Percentiles rank a stretch among this genome's conserved stretches.
Conservation (phyloP, 2,329 filamentous ascomycete genomes). For the Chaetomium globosum region DNA sequence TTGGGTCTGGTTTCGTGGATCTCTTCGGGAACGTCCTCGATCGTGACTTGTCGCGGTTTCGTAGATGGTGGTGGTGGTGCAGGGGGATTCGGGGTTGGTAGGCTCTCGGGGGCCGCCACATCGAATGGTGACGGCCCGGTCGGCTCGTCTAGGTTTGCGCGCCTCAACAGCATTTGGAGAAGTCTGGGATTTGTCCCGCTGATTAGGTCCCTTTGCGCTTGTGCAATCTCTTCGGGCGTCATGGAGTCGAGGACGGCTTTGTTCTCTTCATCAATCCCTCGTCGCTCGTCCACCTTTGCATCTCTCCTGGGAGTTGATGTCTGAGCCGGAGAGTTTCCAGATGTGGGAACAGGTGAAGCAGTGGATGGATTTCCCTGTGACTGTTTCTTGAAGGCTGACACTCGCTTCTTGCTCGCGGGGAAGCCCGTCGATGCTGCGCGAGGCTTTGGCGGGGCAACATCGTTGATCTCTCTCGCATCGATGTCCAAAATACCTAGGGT, state of each 20-base stretch:
- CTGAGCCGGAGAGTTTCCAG: slow-evolving; percentile 16
- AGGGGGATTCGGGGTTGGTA: slow-evolving; percentile 14
- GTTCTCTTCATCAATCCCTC: slow-evolving; percentile 82
- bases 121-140: slow-evolving; percentile 55
- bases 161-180: slow-evolving; percentile 73
- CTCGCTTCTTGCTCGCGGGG: slow-evolving; percentile 82
- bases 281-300: slow-evolving; percentile 61
- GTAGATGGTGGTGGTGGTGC: slow-evolving; percentile 16
- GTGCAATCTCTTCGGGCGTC: slow-evolving; percentile 78
- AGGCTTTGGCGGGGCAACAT: slow-evolving; percentile 63
- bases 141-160: slow-evolving; percentile 74
- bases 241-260: slow-evolving; percentile 71
- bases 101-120: slow-evolving; percentile 15
- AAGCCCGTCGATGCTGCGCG: slow-evolving; percentile 70
- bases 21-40: slow-evolving; percentile 41
- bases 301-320: slow-evolving; percentile 27
- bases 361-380: slow-evolving; percentile 44
- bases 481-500: slow-evolving; percentile 72
- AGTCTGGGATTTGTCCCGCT: slow-evolving; percentile 73
- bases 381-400: slow-evolving; percentile 79
- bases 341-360: slow-evolving; percentile 31
- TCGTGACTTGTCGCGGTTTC: slow-evolving; percentile 41
- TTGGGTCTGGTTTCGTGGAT: slow-evolving; percentile 25
- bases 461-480: slow-evolving; percentile 68
- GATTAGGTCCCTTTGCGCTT: slow-evolving; percentile 79